phyloP scores from a whole-genome alignment of 2,329 filamentous ascomycete species.

The Aspergillus spinulosporus region DNA sequence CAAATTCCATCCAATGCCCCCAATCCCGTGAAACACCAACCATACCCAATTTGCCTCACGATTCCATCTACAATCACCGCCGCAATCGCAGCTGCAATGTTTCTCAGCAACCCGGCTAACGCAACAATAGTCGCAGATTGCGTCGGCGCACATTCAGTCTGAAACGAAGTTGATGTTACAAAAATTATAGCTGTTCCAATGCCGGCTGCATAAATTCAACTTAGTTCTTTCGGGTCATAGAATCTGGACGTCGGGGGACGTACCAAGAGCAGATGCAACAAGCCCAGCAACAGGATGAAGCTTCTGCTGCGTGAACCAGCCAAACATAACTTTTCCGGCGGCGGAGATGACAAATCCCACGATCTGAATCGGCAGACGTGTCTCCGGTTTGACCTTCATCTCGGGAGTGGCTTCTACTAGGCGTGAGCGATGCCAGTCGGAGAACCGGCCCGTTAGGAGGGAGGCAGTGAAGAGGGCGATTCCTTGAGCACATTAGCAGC shows the following conservation, averaged over 20 bases:
- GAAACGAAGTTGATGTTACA: conserved; percentile 45
- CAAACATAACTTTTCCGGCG: conserved; percentile 43
- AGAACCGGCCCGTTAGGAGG: conserved; percentile 40
- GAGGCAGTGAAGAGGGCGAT: conserved; percentile 39
- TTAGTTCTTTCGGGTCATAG: too few relatives aligned
- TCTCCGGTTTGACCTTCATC: conserved; percentile 38
- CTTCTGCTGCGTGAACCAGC: conserved; percentile 39
- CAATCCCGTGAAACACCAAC: conserved; percentile 46
- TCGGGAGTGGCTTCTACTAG: conserved; percentile 22
- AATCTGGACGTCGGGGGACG: neutral
- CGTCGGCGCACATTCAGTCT: conserved; percentile 43
- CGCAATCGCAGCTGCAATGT: conserved; percentile 42
- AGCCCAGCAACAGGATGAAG: conserved; percentile 34
- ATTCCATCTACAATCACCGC: conserved; percentile 40
- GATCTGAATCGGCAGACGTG: conserved; percentile 43
- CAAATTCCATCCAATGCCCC: conserved; percentile 1
- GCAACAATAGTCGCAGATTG: conserved; percentile 46
- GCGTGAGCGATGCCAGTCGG: conserved; percentile 38
- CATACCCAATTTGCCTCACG: conserved; percentile 37
- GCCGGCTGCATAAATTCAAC: conserved; percentile 22
- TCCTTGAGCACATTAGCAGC: conserved; percentile 18
- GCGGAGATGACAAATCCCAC: conserved; percentile 42
- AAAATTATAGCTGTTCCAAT: conserved; percentile 47
- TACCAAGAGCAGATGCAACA: conserved; percentile 23
- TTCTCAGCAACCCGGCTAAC: conserved; percentile 44